phyloP scores from a whole-genome alignment of 352 stramenopile species.

The Pythium periplocum region DNA sequence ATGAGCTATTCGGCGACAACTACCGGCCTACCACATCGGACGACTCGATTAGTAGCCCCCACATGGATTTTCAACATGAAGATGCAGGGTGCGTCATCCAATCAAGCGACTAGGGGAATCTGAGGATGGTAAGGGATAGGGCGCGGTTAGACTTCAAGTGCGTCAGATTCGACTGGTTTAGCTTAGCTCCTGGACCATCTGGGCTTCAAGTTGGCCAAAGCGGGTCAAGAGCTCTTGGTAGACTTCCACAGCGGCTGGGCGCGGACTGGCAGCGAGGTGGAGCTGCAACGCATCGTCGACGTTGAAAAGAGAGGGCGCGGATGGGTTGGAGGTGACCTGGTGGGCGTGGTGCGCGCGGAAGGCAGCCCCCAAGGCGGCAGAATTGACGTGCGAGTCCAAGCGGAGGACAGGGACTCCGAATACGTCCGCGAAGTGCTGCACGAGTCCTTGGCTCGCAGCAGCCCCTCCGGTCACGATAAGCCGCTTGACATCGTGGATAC shows the following conservation, averaged over 20 bases:
- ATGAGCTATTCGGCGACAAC: too few species aligned
- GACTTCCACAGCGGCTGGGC: background rate
- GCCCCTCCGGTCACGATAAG: slow-evolving; percentile 63
- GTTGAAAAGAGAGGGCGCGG: slow-evolving; percentile 3
- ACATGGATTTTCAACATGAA: slow-evolving; percentile 11
- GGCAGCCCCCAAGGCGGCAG: slow-evolving; percentile 19
- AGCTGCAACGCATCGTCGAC: slow-evolving; percentile 11
- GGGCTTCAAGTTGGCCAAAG: slow-evolving; percentile 7
- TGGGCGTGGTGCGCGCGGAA: slow-evolving; percentile 19
- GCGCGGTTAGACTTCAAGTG: too few species aligned
- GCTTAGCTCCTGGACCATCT: slow-evolving; percentile 4
- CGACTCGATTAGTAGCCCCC: too few species aligned
- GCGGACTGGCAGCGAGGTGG: background rate
- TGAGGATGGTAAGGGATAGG: slow-evolving; percentile 14
- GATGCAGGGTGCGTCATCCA: slow-evolving; percentile 1
- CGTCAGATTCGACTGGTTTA: background rate
- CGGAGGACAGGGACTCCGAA: slow-evolving; percentile 16
- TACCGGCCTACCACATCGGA: too few species aligned
- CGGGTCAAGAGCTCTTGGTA: slow-evolving; percentile 9
- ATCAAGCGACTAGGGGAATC: slow-evolving; percentile 12
- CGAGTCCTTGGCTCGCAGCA: slow-evolving; percentile 42
- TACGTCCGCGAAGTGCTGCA: slow-evolving; percentile 48
- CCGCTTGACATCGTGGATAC: slow-evolving; percentile 36
- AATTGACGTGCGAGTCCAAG: slow-evolving; percentile 10
- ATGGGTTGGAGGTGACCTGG: background rate